Evolutionary conservation across 2,329 filamentous ascomycete species (phyloP).

Genomic region (Epichloe coenophiala): DNA sequence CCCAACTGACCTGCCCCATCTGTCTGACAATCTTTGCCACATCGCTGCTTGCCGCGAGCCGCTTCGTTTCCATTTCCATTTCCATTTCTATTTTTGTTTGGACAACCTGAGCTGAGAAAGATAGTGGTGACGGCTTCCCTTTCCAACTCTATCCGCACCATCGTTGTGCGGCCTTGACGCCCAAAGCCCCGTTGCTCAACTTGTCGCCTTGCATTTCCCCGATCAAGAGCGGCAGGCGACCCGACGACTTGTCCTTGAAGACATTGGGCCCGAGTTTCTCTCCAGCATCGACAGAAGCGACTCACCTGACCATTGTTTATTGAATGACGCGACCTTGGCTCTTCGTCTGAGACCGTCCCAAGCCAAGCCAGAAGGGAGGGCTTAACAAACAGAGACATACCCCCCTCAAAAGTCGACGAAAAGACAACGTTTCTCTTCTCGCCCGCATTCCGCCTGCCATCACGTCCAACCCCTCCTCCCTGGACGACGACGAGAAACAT

Average conservation of each 20-base stretch:
- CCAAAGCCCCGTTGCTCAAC: neutral
- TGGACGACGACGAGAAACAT: neutral
- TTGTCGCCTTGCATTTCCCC: neutral
- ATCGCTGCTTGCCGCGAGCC: neutral
- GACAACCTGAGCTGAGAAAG: neutral
- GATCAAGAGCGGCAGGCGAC: neutral
- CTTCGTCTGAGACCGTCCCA: slow-evolving; percentile 7
- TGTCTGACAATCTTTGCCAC: slow-evolving; percentile 1
- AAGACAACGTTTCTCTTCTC: neutral
- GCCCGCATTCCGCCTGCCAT: slow-evolving; percentile 1
- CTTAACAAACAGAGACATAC: slow-evolving; percentile 1
- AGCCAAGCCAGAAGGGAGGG: slow-evolving; percentile 4
- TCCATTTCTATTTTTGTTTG: neutral
- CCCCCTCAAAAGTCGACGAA: slow-evolving; percentile 2
- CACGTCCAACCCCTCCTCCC: neutral
- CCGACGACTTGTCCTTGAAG: neutral
- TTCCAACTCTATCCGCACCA: neutral
- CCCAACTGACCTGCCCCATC: slow-evolving; percentile 1
- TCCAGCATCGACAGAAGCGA: neutral
- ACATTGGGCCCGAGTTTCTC: neutral
- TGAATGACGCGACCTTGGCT: slow-evolving; percentile 7
- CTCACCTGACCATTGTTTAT: slow-evolving; percentile 5
- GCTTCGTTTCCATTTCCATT: neutral
- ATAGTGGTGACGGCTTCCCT: neutral
- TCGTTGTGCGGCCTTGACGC: neutral